phyloP scores from a whole-genome alignment of 2,329 filamentous ascomycete species.

The Aspergillus ruber region DNA sequence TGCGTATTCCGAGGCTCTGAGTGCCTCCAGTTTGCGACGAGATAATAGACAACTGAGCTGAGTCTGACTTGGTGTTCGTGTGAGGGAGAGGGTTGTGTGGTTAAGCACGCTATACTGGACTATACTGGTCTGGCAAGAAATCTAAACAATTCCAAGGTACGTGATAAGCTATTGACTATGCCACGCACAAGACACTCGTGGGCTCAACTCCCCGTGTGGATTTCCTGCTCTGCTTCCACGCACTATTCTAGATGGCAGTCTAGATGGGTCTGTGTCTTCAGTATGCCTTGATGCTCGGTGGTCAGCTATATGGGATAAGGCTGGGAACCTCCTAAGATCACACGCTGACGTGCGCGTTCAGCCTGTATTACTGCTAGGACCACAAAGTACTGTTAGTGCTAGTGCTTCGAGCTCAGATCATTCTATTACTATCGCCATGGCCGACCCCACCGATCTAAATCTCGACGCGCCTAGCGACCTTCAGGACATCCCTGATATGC shows the following conservation, averaged over 20 bases:
- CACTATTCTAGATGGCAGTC: constrained; percentile 17
- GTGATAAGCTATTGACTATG: constrained; percentile 16
- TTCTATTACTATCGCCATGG: constrained; percentile 25
- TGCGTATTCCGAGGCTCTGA: constrained; percentile 5
- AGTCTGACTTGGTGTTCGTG: not conserved
- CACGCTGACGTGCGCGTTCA: not conserved
- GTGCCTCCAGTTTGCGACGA: not conserved
- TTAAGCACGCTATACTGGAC: no score
- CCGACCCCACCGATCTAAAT: constrained; percentile 37
- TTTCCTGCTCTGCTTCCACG: constrained; percentile 32
- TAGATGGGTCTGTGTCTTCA: not conserved
- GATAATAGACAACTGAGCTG: not conserved
- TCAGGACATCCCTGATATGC: constrained; percentile 39
- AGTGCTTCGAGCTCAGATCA: constrained; percentile 9
- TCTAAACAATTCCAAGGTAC: constrained; percentile 1
- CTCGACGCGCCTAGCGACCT: constrained; percentile 41
- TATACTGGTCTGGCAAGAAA: no score
- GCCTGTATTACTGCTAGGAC: not conserved
- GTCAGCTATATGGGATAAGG: no score
- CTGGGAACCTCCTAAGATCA: not conserved
- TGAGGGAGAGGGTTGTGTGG: not conserved
- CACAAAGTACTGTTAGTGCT: constrained; percentile 3
- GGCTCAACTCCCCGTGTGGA: constrained; percentile 13
- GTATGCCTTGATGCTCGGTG: no score
- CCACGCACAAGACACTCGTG: constrained; percentile 29